Conservation (phyloP, 768 basidiomycete species). For the Mycena rosella region DNA sequence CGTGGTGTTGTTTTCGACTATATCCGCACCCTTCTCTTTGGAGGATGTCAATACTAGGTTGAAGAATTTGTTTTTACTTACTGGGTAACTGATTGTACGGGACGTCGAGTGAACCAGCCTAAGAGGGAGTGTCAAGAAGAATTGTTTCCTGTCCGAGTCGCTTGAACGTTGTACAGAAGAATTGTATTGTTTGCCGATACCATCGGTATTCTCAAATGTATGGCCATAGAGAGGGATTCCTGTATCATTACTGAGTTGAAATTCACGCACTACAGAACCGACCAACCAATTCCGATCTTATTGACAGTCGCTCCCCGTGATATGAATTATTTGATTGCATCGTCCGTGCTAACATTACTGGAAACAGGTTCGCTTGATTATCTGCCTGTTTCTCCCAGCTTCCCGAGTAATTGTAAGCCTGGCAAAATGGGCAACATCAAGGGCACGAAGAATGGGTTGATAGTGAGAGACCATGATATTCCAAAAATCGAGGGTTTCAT, state of each 20-base stretch:
- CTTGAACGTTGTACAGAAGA: neutral
- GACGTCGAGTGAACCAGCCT: too few species aligned
- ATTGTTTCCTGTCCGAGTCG: neutral
- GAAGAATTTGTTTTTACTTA: too few species aligned
- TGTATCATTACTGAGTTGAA: neutral
- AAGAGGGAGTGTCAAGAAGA: too few species aligned
- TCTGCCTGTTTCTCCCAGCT: neutral
- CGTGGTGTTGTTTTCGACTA: neutral
- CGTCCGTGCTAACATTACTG: conserved; percentile 4
- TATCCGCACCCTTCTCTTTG: neutral
- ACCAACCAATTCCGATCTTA: too few species aligned
- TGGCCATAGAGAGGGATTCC: neutral
- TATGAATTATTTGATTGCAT: neutral
- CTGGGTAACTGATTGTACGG: too few species aligned
- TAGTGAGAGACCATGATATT: conserved; percentile 2
- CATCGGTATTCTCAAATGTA: neutral
- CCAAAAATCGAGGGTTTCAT: neutral
- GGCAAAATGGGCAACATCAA: neutral
- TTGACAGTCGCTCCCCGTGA: neutral
- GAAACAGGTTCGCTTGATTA: neutral
- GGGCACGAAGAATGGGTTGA: neutral
- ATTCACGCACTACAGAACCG: too few species aligned
- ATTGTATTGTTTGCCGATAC: neutral
- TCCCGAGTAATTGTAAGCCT: neutral
- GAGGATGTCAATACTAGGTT: neutral